Evolutionary conservation across 179 eudicot species (phyloP), one percentile per base, ranked within the genome.

Genomic region (Patellifolia procumbens): DNA sequence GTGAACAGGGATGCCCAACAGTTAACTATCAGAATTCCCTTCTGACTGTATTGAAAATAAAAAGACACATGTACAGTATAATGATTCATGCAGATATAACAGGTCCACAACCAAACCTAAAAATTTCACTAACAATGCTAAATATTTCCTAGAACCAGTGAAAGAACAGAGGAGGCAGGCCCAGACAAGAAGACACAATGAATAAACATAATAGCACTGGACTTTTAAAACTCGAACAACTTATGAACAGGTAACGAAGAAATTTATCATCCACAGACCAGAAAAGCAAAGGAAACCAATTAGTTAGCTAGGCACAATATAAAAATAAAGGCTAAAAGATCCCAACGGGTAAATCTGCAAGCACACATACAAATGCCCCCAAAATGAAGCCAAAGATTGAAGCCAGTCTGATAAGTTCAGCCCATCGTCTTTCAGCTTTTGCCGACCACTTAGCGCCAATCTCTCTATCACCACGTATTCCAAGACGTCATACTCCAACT

Each of bases 321-420:
- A 49, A 17, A 71, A 71, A 60, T 11, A 73, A 17, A 22, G 39
- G 53, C 55, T 59, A 49, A 43, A 75, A 53, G 15, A 55, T n/a
- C 10, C 10, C 15, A 22, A 56, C 31, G 29, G 29, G 29, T 59
- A 55, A 43, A 39, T 59, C 24, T 9, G 37, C 69, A 8, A 53
- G 58, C 65, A 71, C 62, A 87, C 99, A 75, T 91, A 96, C 99
- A 96, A 80, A 87, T 93, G 99, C 80, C 99, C 99, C 99, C 99
- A 96, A 85, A 96, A 96, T 45, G 97, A 93, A 56, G 99, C 99
- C 86, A 96, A 77, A 16, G 95, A 96, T 79, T 93, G 98, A 78
- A 96, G 97, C 99, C 99, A 96, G 75, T 96, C 98, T 53, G 99
- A 93, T 86, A 96, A 85, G 86, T 96, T 96, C 74, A 96, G 88